phyloP scores from a whole-genome alignment of 23 red algal species.

The Cyanidiococcus yangmingshanensis region DNA sequence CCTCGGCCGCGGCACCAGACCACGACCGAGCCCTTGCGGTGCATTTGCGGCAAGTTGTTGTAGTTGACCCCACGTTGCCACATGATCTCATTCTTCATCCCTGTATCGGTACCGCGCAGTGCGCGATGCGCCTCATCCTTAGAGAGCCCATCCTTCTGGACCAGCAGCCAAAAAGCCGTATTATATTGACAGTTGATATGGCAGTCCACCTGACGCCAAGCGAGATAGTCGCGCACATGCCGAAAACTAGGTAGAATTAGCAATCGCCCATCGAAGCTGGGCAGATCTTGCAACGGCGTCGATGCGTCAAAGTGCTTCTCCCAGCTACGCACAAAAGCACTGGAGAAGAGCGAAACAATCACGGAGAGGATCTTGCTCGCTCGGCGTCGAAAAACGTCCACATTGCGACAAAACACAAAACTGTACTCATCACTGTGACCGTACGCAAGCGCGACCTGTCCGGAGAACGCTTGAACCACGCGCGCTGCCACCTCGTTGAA shows the following conservation, averaged over 20 bases:
- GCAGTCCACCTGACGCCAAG: slow-evolving; percentile 74
- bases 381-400: slow-evolving; percentile 47
- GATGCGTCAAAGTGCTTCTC: slow-evolving; percentile 31
- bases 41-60: slow-evolving; percentile 43
- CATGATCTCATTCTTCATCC: slow-evolving; percentile 83
- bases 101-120: slow-evolving; percentile 47
- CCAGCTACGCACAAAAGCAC: slow-evolving; percentile 53
- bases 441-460: slow-evolving; percentile 53
- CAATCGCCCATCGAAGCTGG: slow-evolving; percentile 66
- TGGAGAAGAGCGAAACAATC: slow-evolving; percentile 49
- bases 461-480: slow-evolving; percentile 43
- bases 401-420: slow-evolving; percentile 51
- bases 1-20: neutral
- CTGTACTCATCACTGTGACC: slow-evolving; percentile 80
- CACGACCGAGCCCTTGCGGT: slow-evolving; percentile 69
- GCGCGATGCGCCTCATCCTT: slow-evolving; percentile 36
- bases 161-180: slow-evolving; percentile 72
- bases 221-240: slow-evolving; percentile 59
- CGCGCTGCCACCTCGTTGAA: slow-evolving; percentile 35
- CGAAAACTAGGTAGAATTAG: slow-evolving; percentile 54
- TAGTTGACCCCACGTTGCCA: slow-evolving; percentile 72
- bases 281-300: slow-evolving; percentile 25
- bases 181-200: slow-evolving; percentile 92
- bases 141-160: slow-evolving; percentile 34
- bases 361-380: slow-evolving; percentile 64